A percentile compares a stretch with the other conserved stretches of the same genome.
Conservation (phyloP, 768 basidiomycete genomes). For the Erythrobasidium yunnanense region DNA sequence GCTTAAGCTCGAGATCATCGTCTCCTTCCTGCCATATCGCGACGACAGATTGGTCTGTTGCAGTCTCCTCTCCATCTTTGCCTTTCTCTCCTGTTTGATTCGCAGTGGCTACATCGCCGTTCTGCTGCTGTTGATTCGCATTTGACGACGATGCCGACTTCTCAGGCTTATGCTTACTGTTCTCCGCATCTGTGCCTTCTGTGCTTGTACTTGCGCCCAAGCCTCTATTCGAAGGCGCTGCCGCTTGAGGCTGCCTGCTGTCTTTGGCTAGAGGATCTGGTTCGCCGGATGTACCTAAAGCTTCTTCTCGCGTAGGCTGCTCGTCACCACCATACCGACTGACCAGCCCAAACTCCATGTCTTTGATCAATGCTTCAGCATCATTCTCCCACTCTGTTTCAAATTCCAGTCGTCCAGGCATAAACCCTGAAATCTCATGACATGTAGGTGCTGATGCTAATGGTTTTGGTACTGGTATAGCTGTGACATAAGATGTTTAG, state of each 20-base stretch:
- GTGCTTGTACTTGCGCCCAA: too few species aligned
- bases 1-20: conserved; percentile 75
- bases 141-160: conserved; percentile 29
- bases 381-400: conserved; percentile 97
- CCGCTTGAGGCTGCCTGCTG: conserved; percentile 41
- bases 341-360: conserved; percentile 89
- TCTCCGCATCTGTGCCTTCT: conserved; percentile 19
- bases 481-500: conserved; percentile 31
- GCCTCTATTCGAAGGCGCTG: conserved; percentile 58
- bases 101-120: conserved; percentile 38
- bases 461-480: conserved; percentile 51
- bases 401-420: conserved; percentile 95
- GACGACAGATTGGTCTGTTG: conserved; percentile 47
- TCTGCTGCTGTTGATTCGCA: not conserved
- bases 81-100: conserved; percentile 32
- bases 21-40: conserved; percentile 63
- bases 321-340: conserved; percentile 72
- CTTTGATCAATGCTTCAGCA: conserved; percentile 87
- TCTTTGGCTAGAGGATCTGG: conserved; percentile 48
- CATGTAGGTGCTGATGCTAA: conserved; percentile 79
- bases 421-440: conserved; percentile 82
- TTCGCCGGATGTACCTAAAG: conserved; percentile 37
- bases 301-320: conserved; percentile 47
- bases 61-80: conserved; percentile 51
- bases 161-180: conserved; percentile 11